phyloP scores from a whole-genome alignment of 805 yeast genomes.

The Teunomyces pallodes region DNA sequence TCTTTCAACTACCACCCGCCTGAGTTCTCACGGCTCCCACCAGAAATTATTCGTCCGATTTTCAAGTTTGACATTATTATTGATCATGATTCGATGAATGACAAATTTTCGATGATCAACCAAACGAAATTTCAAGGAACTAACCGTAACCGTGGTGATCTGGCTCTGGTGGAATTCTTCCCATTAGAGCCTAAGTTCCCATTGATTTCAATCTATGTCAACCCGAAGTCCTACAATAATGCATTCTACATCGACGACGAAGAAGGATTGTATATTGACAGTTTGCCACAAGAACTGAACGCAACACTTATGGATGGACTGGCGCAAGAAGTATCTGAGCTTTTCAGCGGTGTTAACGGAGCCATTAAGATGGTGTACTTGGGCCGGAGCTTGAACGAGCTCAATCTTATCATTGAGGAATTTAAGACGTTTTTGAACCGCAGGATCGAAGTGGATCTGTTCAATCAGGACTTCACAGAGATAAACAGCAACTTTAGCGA shows the following conservation, averaged over 20 bases:
- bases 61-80: constrained; percentile 46
- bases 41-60: constrained; percentile 45
- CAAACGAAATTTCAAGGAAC: constrained; percentile 5
- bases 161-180: constrained; percentile 6
- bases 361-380: constrained; percentile 26
- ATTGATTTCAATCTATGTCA: constrained; percentile 28
- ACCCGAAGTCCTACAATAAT: constrained; percentile 24
- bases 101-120: constrained; percentile 22
- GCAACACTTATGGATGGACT: not conserved
- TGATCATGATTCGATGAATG: constrained; percentile 41
- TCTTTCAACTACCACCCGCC: constrained; percentile 13
- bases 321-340: not conserved
- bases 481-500: constrained; percentile 21
- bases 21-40: constrained; percentile 39
- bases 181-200: constrained; percentile 29
- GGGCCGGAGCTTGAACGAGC: constrained; percentile 53
- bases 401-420: constrained; percentile 46
- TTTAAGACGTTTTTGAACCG: constrained; percentile 40
- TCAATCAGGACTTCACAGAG: constrained; percentile 12
- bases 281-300: constrained; percentile 2
- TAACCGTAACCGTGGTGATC: not conserved
- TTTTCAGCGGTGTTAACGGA: not conserved
- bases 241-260: constrained; percentile 30
- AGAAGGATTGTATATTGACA: constrained; percentile 17
- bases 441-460: constrained; percentile 28